Evolutionary conservation across 768 basidiomycete species (phyloP), one percentile per base, ranked within the genome.

Genomic region (Kwoniella botswanensis): DNA sequence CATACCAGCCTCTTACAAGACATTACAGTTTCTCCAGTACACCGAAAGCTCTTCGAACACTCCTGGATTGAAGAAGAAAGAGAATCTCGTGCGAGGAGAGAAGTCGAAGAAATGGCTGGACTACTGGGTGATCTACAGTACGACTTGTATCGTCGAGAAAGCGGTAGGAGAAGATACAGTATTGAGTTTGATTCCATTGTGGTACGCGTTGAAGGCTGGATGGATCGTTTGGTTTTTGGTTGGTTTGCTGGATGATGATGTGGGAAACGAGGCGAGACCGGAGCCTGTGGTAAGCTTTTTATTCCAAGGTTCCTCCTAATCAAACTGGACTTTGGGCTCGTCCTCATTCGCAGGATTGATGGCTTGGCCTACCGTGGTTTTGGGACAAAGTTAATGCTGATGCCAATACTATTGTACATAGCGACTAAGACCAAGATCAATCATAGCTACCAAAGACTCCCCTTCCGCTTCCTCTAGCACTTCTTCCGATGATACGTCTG

Each of bases 51-150:
- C 50, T 24, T 21, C 44, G 3, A 64, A 17, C 22, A 63, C 53
- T 13, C 43, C 55, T 2, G 62, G 63, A 24, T n/a, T 22, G 42
- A 60, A 54, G 63, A 52, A 70, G 18, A 57, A 70, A 46, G 63
- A 50, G 42, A 41, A 59, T 26, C 21, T 35, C 26, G 22, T 56
- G 21, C 29, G 24, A 50, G 55, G 2, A 24, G 59, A 68, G 29
- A 68, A 21, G 54, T 4, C 21, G 21, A 63, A 50, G 43, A 54
- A 42, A 24, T 63, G 50, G 63, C 17, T 71, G n/a, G 70, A 71
- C 56, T 71, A 66, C 52, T 71, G 70, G 70, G 13, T 71, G 6
- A 29, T 71, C 5, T 71, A 52, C 54, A 41, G 50, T 17, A 65
- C 63, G 9, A 59, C 64, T 13, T n/a, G 50, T 0, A 35, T 67